Percentiles rank a stretch among this genome's conserved stretches.
These are phyloP conservation scores for Alternaria gansuensis DNA, from an alignment of 2,329 filamentous ascomycete species.

Conservation along the genomic window DNA sequence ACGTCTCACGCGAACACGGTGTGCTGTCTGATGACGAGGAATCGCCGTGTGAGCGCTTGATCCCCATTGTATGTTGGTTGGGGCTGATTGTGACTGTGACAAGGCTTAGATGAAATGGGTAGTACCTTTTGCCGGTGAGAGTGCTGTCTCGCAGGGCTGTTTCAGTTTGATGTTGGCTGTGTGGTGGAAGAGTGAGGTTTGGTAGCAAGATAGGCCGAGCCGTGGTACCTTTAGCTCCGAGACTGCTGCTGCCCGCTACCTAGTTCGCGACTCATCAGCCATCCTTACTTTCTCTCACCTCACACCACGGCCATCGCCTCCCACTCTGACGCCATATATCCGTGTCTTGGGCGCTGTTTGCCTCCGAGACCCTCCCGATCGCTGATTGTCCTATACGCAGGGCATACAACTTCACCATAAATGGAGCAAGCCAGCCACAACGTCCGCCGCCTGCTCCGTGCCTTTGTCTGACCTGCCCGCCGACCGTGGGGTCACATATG, in stretches of 20 bases:
- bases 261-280: constrained; percentile 24
- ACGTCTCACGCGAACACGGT: constrained; percentile 42
- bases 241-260: constrained; percentile 17
- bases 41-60: constrained; percentile 67
- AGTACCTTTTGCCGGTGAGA: constrained; percentile 39
- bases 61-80: constrained; percentile 56
- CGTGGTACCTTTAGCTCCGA: constrained; percentile 22
- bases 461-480: constrained; percentile 66
- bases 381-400: constrained; percentile 47
- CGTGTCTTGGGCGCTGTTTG: constrained; percentile 41
- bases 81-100: constrained; percentile 22
- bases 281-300: constrained; percentile 27
- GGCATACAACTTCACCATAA: constrained; percentile 58
- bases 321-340: constrained; percentile 25
- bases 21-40: constrained; percentile 55
- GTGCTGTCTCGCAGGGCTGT: constrained; percentile 18
- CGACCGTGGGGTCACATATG: constrained; percentile 61
- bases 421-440: constrained; percentile 65
- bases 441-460: constrained; percentile 59
- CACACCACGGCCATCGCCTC: constrained; percentile 23
- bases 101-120: constrained; percentile 30
- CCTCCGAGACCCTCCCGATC: constrained; percentile 32
- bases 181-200: constrained; percentile 4
- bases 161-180: constrained; percentile 8
- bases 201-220: neutral